Base-by-base conservation (phyloP, 306 rosid species). In the Cercis canadensis region DNA sequence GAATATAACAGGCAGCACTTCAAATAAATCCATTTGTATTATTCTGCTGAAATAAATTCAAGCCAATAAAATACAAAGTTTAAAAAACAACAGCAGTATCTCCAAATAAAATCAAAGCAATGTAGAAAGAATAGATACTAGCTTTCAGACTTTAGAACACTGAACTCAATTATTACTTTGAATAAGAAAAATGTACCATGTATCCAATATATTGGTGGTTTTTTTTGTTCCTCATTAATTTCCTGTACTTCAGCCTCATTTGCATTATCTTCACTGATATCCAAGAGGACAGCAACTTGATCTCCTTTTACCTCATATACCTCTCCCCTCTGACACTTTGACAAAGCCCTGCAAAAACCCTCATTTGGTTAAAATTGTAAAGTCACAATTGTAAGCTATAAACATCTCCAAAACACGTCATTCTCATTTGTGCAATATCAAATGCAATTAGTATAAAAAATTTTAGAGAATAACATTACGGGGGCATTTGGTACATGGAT, bases 261-360 rank as follows among this genome's bases (percentile, higher is more conserved):
- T 57, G 57, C 80, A 69, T 50, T 72, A 40, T 75, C 84, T 55
- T 87, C 88, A 61, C 72, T 68, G 51, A 74, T 17, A 77, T 94
- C 96, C 84, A 87, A 78, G 79, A 94, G 75, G 59, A 94, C 92
- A 51, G 97, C 98, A 80, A 84, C 89, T 57, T 69, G 83, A 70
- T 94, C 96, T 62, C 92, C 97, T 41, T 83, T 87, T 55, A 94
- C 89, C 80, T 90, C 98, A 71, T 80, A 89, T 52, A 94, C 92
- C 81, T 84, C 98, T 84, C 97, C 97, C 37, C 83, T 79, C 66
- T 90, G 97, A 62, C 98, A 97, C 17, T 72, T 90, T 17, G 86
- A 75, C 76, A 94, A 84, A 67, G 87, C 66, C 92, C 98, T 94
- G 85, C 61, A 52, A 62, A 45, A 57, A 1, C 29, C 44, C 33